These are phyloP conservation scores for Arachnopeziza araneosa DNA, from an alignment of 2,329 filamentous ascomycete genomes.

Conservation along the genomic window DNA sequence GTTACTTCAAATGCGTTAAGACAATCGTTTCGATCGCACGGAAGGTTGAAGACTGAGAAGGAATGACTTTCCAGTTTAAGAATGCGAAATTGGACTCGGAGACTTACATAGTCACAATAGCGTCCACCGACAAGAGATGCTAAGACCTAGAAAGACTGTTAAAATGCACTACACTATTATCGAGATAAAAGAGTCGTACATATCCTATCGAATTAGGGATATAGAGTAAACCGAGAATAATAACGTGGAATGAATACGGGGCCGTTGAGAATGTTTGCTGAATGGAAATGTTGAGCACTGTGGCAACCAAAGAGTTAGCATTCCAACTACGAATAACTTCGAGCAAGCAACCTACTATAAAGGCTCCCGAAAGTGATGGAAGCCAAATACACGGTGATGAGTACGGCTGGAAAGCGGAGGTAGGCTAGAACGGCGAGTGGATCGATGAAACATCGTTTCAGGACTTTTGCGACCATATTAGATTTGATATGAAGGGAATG, in stretches of 20 bases:
- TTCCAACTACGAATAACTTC: background rate
- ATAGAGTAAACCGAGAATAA: constrained; percentile 71
- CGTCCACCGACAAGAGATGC: constrained; percentile 62
- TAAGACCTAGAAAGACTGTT: constrained; percentile 47
- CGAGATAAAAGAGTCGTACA: background rate
- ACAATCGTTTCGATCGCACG: too few species aligned
- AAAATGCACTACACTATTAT: background rate
- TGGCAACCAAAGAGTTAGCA: background rate
- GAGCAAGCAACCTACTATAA: constrained; percentile 38
- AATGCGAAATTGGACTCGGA: background rate
- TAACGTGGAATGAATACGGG: constrained; percentile 64
- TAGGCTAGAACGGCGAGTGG: constrained; percentile 66
- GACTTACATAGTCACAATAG: background rate
- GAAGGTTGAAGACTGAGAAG: too few species aligned
- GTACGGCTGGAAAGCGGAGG: constrained; percentile 68
- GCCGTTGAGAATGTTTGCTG: constrained; percentile 60
- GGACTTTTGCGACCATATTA: constrained; percentile 43
- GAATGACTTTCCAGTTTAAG: too few species aligned
- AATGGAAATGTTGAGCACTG: constrained; percentile 68
- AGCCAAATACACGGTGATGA: constrained; percentile 68
- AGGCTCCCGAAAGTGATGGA: constrained; percentile 70
- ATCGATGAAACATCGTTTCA: constrained; percentile 62
- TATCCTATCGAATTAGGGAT: constrained; percentile 65
- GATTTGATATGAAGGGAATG: constrained; percentile 56
- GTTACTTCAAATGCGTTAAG: background rate